Conservation (phyloP, 2,329 filamentous ascomycete genomes). For the Pseudogymnoascus sp. region DNA sequence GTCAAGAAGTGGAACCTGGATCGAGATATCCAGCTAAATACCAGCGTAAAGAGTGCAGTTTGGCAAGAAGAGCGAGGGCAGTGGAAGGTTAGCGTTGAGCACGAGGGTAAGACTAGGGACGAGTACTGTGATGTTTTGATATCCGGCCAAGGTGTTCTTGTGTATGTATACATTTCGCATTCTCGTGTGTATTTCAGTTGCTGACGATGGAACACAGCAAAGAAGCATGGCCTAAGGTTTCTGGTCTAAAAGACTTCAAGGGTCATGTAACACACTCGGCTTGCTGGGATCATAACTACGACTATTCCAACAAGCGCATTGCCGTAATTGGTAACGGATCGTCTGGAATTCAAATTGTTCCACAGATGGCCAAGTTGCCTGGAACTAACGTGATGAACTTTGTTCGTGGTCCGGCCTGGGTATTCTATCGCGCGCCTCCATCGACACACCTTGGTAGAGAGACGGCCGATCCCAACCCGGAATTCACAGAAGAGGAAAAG, state of each 20-base stretch:
- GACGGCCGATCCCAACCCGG: slow-evolving; percentile 22
- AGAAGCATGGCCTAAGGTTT: slow-evolving; percentile 35
- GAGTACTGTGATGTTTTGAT: slow-evolving; percentile 3
- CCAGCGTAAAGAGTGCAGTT: slow-evolving; percentile 36
- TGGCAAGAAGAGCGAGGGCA: slow-evolving; percentile 41
- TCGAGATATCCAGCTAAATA: slow-evolving; percentile 40
- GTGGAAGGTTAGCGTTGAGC: slow-evolving; percentile 40
- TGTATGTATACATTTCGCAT: slow-evolving; percentile 27
- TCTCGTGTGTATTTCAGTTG: slow-evolving; percentile 36
- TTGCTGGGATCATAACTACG: slow-evolving; percentile 52
- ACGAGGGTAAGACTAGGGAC: slow-evolving; percentile 17
- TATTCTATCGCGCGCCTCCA: slow-evolving; percentile 36
- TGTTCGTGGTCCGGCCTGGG: slow-evolving; percentile 22
- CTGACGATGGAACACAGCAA: slow-evolving; percentile 31
- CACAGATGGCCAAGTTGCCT: slow-evolving; percentile 22
- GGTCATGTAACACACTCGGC: slow-evolving; percentile 45
- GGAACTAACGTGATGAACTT: slow-evolving; percentile 22
- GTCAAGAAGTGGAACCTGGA: neutral
- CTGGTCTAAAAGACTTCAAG: slow-evolving; percentile 37
- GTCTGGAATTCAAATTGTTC: slow-evolving; percentile 31
- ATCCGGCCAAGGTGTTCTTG: slow-evolving; percentile 2
- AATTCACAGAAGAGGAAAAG: slow-evolving; percentile 28
- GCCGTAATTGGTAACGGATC: slow-evolving; percentile 35
- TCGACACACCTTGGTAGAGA: slow-evolving; percentile 47
- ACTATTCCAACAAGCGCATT: slow-evolving; percentile 45